phyloP scores from a whole-genome alignment of 2,329 filamentous ascomycete species.

The Ambrosiella xylebori region DNA sequence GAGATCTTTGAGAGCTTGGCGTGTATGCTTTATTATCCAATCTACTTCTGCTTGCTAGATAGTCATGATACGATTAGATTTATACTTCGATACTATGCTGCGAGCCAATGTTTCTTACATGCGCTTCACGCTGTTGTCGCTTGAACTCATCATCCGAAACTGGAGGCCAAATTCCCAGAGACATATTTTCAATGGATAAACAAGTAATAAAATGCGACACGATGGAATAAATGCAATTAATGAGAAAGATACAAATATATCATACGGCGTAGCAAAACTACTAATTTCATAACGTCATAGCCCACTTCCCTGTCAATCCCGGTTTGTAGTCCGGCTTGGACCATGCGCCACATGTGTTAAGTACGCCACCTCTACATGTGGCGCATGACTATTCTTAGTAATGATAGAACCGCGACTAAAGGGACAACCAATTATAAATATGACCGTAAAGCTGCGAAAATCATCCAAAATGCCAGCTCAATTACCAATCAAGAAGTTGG shows the following conservation, averaged over 20 bases:
- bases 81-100: not conserved
- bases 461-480: constrained; percentile 8
- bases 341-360: not conserved
- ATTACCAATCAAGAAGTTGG: constrained; percentile 20
- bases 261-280: not conserved
- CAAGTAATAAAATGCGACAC: not conserved
- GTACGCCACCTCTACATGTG: constrained; percentile 1
- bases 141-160: constrained; percentile 33
- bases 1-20: constrained; percentile 30
- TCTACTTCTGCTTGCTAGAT: constrained; percentile 33
- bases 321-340: too few relatives aligned
- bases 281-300: not conserved
- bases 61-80: not conserved
- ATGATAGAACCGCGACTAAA: not conserved
- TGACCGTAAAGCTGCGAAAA: not conserved
- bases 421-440: not conserved
- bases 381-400: constrained; percentile 2
- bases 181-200: constrained; percentile 26
- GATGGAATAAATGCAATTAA: not conserved
- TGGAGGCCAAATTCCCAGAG: constrained; percentile 41
- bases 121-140: constrained; percentile 30
- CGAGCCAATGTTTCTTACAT: constrained; percentile 24
- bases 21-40: constrained; percentile 37
- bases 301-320: too few relatives aligned
- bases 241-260: not conserved